A percentile compares a stretch with the other conserved stretches of the same genome.
Conservation (phyloP, 331 rosid genomes). For the Dryas integrifolia region DNA sequence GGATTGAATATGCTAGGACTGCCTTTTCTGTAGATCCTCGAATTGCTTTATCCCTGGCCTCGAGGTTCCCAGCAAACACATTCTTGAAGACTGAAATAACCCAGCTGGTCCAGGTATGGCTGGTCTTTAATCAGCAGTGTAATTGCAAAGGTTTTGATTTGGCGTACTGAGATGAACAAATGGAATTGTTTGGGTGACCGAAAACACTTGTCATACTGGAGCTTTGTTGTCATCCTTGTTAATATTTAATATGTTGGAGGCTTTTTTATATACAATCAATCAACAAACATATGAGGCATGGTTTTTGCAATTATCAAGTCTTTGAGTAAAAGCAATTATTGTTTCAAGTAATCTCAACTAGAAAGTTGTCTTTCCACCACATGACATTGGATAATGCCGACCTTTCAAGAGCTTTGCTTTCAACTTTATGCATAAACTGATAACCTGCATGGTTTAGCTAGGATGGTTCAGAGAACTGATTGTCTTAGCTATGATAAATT, state of each 20-base stretch:
- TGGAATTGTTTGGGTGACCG: neutral
- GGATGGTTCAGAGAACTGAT: too few species aligned
- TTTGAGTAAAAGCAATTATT: too few species aligned
- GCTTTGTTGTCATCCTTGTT: neutral
- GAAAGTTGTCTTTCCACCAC: too few species aligned
- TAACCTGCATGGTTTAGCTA: too few species aligned
- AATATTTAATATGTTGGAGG: neutral
- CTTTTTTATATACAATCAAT: too few species aligned
- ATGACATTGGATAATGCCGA: too few species aligned
- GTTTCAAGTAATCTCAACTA: too few species aligned
- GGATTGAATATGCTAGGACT: slow-evolving; percentile 85
- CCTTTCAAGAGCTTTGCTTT: too few species aligned
- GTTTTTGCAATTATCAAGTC: too few species aligned
- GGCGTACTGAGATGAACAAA: neutral
- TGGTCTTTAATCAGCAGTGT: slow-evolving; percentile 14
- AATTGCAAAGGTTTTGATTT: slow-evolving; percentile 17
- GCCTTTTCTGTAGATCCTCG: slow-evolving; percentile 95
- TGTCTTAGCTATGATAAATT: neutral
- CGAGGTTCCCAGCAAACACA: slow-evolving; percentile 78
- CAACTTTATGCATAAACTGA: too few species aligned
- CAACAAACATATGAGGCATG: too few species aligned
- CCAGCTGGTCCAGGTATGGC: slow-evolving; percentile 79
- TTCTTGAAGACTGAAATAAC: slow-evolving; percentile 79
- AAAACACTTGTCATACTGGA: neutral
- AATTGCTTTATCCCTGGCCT: slow-evolving; percentile 75